phyloP scores from a whole-genome alignment of 2,329 filamentous ascomycete species.

The Thielaviopsis musarum region DNA sequence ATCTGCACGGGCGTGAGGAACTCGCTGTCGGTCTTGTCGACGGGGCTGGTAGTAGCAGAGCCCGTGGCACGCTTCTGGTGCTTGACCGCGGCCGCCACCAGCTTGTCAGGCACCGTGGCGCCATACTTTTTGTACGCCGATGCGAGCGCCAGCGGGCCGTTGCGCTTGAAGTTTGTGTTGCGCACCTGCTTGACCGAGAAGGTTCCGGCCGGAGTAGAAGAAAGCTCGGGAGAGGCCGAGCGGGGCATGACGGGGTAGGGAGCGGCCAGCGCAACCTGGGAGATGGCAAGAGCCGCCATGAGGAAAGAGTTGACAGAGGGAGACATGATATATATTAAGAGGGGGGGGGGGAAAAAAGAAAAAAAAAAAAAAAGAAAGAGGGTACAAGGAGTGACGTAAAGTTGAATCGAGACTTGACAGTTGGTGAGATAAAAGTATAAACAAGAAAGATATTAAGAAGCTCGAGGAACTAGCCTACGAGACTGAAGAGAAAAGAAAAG shows the following conservation, averaged over 20 bases:
- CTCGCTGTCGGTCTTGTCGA: slow-evolving; percentile 19
- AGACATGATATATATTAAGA: slow-evolving; percentile 3
- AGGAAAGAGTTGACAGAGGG: slow-evolving; percentile 9
- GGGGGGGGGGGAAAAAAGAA: not conserved
- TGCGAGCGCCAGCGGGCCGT: slow-evolving; percentile 21
- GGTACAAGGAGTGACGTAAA: too few species aligned
- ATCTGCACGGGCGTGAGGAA: slow-evolving; percentile 25
- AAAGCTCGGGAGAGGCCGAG: not conserved
- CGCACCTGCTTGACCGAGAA: slow-evolving; percentile 22
- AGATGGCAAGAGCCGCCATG: slow-evolving; percentile 15
- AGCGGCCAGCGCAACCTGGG: slow-evolving; percentile 14
- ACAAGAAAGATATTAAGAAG: slow-evolving; percentile 21
- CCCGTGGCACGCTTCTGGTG: slow-evolving; percentile 18
- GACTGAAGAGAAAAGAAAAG: not conserved
- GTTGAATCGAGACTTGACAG: too few species aligned
- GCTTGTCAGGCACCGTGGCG: slow-evolving; percentile 18
- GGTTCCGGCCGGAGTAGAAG: too few species aligned
- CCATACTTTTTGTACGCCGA: slow-evolving; percentile 24
- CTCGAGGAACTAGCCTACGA: slow-evolving; percentile 19
- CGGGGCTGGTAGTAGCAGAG: slow-evolving; percentile 17
- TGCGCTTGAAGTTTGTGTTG: slow-evolving; percentile 21
- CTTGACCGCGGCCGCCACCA: slow-evolving; percentile 15
- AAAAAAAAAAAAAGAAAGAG: not conserved
- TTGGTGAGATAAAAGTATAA: slow-evolving; percentile 14
- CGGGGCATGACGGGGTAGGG: not conserved